Base-by-base conservation (phyloP, 2,329 filamentous ascomycete species). In the Trichophyton rubrum region DNA sequence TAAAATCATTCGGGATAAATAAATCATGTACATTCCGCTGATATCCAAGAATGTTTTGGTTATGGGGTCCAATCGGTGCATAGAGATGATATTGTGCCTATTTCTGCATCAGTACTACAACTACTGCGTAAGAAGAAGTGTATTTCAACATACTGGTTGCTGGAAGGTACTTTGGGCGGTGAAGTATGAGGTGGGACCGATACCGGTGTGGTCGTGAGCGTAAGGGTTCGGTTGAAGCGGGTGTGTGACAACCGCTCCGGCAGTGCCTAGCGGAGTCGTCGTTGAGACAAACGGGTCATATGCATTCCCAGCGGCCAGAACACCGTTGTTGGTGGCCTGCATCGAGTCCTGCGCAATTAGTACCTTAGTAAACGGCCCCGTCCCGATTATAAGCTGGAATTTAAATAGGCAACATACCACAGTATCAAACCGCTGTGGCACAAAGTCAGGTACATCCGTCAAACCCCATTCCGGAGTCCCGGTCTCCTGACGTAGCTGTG, bases 31-130 rank as follows among this genome's bases (percentile, higher is more conserved):
- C 85, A 61, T 87, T 86, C 62, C 89, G 85, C 71, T 99, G 92
- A 69, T 95, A 96, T 2, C 87, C 85, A 65, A 88, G 79, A 33
- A 96, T 79, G 64, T 90, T 90, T 64, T 92, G 88, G 62, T 85
- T 83, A 70, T 90, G 83, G n/a, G 89, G 85, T 4, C 89, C 90
- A 61, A 91, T 82, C 0, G 91, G 90, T 35, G 90, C 89, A 72
- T 99, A 99, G 11, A 96, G 81, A 72, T 99, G 93, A 71, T 96
- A 95, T 77, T 92, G 88, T 4, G 90, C 82, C 84, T 87, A 63
- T 38, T 38, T 38, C 11, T 38, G 3, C 59, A 70, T 68, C 61
- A 56, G 45, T 41, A 59, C 4, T 33, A 4, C 41, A 22, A 30
- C 13, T 13, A 3, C 13, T 41, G 20, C 1, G 13, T 41, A 59